Percentiles rank a stretch among this genome's conserved stretches.
phyloP scores from a whole-genome alignment of 495 filamentous ascomycete genomes.

The Podospora bellae-mahoneyi region DNA sequence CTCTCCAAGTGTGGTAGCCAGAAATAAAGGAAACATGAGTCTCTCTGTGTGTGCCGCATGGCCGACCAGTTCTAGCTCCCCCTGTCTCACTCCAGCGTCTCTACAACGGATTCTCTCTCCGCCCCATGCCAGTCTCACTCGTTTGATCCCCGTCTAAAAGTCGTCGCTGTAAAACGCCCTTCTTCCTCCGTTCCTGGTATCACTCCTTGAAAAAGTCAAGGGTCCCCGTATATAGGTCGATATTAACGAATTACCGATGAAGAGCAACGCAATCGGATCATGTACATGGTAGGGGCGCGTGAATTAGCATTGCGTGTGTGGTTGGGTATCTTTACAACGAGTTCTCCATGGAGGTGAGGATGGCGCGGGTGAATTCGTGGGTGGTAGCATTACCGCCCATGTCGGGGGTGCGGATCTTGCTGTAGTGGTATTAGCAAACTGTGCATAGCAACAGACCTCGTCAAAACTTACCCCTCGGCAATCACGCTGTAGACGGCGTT shows the following conservation, averaged over 20 bases:
- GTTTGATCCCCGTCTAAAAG: background rate
- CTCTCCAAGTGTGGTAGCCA: background rate
- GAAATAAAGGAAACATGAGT: background rate
- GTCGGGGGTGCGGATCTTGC: conserved; percentile 81
- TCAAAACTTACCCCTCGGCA: conserved; percentile 72
- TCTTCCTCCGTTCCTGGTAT: conserved; percentile 3
- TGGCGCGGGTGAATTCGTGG: conserved; percentile 90
- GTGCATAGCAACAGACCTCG: background rate
- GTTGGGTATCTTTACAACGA: conserved; percentile 27
- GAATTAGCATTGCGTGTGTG: background rate
- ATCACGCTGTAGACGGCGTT: conserved; percentile 97
- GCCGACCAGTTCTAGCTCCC: background rate
- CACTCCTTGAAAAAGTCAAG: background rate
- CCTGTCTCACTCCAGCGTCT: background rate
- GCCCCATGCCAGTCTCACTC: background rate
- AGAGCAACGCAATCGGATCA: conserved; percentile 9
- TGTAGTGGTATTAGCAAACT: conserved; percentile 42
- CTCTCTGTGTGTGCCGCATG: background rate
- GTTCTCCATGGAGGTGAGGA: conserved; percentile 87
- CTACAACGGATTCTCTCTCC: background rate
- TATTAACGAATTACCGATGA: conserved; percentile 3
- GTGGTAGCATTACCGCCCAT: conserved; percentile 90
- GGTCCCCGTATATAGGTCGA: background rate
- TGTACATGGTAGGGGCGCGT: background rate
- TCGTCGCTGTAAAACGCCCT: conserved; percentile 4